phyloP scores from a whole-genome alignment of 768 basidiomycete species.

The Rickenella mellea region DNA sequence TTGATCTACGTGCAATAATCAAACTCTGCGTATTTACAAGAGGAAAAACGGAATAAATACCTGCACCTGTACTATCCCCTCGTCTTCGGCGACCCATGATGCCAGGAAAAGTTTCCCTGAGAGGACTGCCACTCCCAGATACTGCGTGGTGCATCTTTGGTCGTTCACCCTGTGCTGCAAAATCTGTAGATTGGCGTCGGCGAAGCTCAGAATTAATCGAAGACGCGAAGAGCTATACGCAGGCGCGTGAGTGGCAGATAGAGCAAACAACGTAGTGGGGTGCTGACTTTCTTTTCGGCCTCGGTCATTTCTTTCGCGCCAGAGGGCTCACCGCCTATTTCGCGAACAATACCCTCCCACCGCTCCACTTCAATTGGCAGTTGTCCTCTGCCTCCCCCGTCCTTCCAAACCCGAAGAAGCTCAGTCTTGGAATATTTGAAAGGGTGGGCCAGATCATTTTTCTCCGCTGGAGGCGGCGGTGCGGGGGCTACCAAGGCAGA shows the following conservation, averaged over 20 bases:
- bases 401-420: conserved; percentile 73
- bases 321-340: conserved; percentile 61
- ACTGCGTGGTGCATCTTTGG: conserved; percentile 44
- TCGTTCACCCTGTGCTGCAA: conserved; percentile 43
- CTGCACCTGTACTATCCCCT: conserved; percentile 54
- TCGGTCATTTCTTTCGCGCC: conserved; percentile 74
- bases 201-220: conserved; percentile 82
- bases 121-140: conserved; percentile 39
- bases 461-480: conserved; percentile 39
- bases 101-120: conserved; percentile 58
- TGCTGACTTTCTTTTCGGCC: conserved; percentile 77
- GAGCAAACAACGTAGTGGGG: conserved; percentile 8
- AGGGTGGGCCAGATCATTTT: conserved; percentile 60
- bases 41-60: background rate
- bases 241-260: background rate
- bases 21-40: background rate
- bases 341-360: conserved; percentile 84
- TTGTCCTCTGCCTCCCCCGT: conserved; percentile 62
- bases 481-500: conserved; percentile 59
- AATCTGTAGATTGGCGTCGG: conserved; percentile 74
- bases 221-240: conserved; percentile 72
- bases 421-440: conserved; percentile 85
- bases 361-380: conserved; percentile 81
- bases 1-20: conserved; percentile 37
- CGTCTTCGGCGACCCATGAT: conserved; percentile 46